A percentile compares a stretch with the other conserved stretches of the same genome.
phyloP scores from a whole-genome alignment of 2,329 filamentous ascomycete species.

The Phialocephala sp. region DNA sequence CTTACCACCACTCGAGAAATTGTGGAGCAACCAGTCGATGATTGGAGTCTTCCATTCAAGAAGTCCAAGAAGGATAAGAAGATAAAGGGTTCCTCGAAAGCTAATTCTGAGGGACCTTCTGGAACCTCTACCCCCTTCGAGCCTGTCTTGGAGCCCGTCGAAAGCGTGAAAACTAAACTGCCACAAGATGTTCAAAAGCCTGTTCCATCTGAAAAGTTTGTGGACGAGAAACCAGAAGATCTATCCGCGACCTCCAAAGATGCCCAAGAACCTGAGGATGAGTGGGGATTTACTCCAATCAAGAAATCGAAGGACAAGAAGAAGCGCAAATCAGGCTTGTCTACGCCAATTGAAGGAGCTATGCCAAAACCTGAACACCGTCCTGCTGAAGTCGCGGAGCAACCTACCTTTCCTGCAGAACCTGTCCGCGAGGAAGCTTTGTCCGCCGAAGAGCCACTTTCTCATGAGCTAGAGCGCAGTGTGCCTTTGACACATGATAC shows the following conservation, averaged over 20 bases:
- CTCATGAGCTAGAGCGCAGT: too few species aligned
- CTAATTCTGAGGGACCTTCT: conserved; percentile 17
- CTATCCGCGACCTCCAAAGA: neutral
- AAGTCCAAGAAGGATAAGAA: conserved; percentile 30
- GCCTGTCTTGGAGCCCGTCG: conserved; percentile 9
- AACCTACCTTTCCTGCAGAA: too few species aligned
- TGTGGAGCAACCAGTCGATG: conserved; percentile 21
- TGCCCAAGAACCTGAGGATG: conserved; percentile 23
- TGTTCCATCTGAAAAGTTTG: neutral
- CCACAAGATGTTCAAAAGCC: neutral
- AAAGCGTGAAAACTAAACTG: neutral
- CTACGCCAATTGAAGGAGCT: conserved; percentile 24
- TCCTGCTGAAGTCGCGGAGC: too few species aligned
- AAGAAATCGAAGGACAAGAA: conserved; percentile 37
- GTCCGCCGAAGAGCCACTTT: too few species aligned
- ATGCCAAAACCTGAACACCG: neutral
- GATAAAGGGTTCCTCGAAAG: conserved; percentile 18
- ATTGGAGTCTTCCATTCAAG: conserved; percentile 27
- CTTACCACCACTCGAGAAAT: neutral
- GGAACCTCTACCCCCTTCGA: conserved; percentile 20
- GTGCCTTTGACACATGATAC: too few species aligned
- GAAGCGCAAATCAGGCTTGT: conserved; percentile 27
- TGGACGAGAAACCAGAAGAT: neutral
- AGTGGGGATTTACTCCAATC: conserved; percentile 23
- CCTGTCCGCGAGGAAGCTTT: too few species aligned